Evolutionary conservation across 2,329 filamentous ascomycete species (phyloP).

Genomic region (Paracoccidioides brasiliensis): DNA sequence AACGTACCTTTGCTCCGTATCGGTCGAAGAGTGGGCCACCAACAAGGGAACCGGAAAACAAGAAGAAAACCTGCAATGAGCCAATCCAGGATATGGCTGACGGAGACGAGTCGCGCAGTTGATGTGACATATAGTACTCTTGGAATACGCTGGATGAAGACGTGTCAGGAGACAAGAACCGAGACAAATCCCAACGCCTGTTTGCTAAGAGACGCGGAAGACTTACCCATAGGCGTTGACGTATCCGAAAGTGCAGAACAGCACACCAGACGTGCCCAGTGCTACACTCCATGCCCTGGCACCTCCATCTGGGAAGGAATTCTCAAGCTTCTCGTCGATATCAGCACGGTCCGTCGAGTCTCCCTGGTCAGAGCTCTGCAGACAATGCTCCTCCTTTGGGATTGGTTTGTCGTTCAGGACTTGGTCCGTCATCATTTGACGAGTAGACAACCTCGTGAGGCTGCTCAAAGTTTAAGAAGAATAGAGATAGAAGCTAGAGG

Average conservation of each 20-base stretch:
- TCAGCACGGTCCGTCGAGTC: background rate
- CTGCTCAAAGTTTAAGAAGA: background rate
- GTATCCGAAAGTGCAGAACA: constrained; percentile 19
- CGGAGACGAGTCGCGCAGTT: constrained; percentile 28
- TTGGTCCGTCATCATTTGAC: background rate
- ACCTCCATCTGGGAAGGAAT: constrained; percentile 17
- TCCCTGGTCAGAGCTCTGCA: background rate
- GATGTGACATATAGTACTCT: constrained; percentile 36
- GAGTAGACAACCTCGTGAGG: no score
- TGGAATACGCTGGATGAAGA: constrained; percentile 38
- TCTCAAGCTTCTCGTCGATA: background rate
- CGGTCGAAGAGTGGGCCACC: constrained; percentile 41
- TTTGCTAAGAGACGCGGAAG: background rate
- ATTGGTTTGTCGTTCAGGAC: background rate
- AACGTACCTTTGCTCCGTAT: constrained; percentile 9
- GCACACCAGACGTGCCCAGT: constrained; percentile 12
- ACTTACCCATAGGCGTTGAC: constrained; percentile 17
- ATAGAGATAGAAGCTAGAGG: background rate
- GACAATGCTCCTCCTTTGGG: background rate
- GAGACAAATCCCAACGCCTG: background rate
- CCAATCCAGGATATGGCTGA: constrained; percentile 43
- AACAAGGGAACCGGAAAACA: constrained; percentile 39
- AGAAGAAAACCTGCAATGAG: constrained; percentile 39
- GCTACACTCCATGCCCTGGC: constrained; percentile 17
- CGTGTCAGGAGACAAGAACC: constrained; percentile 14